Percentiles rank a stretch among this genome's conserved stretches.
Conservation (phyloP, 305 asterid species). For the Fraxinus floribunda region DNA sequence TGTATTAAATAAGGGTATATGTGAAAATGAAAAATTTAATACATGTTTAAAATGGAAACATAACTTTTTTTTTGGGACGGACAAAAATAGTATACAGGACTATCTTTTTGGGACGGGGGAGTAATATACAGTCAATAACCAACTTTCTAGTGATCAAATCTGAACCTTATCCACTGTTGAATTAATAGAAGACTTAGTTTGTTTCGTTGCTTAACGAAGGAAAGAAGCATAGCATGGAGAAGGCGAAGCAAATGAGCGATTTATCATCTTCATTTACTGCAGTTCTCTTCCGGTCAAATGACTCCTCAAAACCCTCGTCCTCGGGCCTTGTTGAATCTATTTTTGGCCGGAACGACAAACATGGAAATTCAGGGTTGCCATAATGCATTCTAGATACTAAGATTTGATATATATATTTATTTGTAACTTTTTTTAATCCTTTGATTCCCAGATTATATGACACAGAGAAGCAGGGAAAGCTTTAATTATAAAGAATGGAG, state of each 20-base stretch:
- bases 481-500: not conserved
- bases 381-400: not conserved
- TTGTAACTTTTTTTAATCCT: not conserved
- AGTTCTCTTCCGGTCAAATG: not conserved
- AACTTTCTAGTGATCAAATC: not conserved
- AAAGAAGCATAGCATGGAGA: not conserved
- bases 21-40: too few species aligned
- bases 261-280: not conserved
- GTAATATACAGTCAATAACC: not conserved
- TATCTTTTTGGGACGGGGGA: too few species aligned
- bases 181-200: not conserved
- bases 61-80: too few species aligned
- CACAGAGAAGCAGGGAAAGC: not conserved
- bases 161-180: not conserved
- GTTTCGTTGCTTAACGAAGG: not conserved
- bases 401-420: not conserved
- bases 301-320: not conserved
- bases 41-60: too few species aligned
- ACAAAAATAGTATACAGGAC: too few species aligned
- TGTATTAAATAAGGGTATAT: too few species aligned
- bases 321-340: not conserved
- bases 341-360: not conserved
- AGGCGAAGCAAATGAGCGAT: not conserved
- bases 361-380: not conserved
- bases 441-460: not conserved